Base-by-base conservation (phyloP, 2,329 filamentous ascomycete species). In the Hypoxylon sp. region DNA sequence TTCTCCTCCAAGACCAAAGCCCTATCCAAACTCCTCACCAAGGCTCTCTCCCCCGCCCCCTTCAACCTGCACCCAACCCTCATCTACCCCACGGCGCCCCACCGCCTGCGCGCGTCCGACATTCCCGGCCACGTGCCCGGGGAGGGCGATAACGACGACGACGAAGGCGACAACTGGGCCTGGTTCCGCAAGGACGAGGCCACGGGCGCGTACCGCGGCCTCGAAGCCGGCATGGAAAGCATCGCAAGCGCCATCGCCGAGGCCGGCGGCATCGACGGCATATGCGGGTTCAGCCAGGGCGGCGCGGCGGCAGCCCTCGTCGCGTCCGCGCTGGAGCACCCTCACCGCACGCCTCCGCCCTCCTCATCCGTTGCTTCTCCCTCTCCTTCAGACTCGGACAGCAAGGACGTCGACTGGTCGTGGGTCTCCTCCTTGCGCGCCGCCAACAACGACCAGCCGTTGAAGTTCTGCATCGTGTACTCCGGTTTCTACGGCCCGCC, bases 1-100 rank as follows among this genome's bases (percentile, higher is more conserved):
- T 98, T 98, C 87, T 91, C 89, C 78, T 88, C 91, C 79, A 98
- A 98, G 83, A 97, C 93, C 49, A 92, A 93, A 79, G 93, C 93
- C 10, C 84, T 98, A 1, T 89, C 94, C 74, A 97, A 98, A 80
- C 84, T 90, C 59, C 86, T 98, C 63, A 80, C 84, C 67, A 97
- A 97, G 77, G 82, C 88, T 28, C 91, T 98, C 69, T 86, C 88
- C 7, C 66, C 71, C 3, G 80, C 86, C 1, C 86, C 90, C 48
- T 81, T 86, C 60, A 82, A 83, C 72, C 78, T 87, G 74, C 84
- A 78, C 59, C 85, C 83, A 70, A 83, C 79, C 2, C 84, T 93
- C 58, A 80, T 89, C 76, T 94, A 92, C 80, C 90, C 91, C 3
- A 93, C 91, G 0, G 92, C 80, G 0, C 92, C 92, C 3, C 84